Evolutionary conservation across 768 basidiomycete species (phyloP).

Genomic region (Tricholoma sp.): DNA sequence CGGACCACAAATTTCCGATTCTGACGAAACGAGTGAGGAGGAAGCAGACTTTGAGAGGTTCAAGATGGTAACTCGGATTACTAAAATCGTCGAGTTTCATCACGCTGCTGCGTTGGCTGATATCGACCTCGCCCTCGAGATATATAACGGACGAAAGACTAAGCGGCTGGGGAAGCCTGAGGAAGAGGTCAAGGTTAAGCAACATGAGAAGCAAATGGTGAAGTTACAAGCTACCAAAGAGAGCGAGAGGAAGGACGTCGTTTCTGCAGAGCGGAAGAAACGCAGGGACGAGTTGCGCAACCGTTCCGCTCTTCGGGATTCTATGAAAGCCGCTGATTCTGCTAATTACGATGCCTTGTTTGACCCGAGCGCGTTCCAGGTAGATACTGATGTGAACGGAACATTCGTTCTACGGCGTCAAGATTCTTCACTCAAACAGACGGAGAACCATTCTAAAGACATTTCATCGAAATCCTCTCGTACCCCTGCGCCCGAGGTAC

Average conservation of each 20-base stretch:
- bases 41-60: constrained; percentile 36
- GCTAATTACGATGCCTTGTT: constrained; percentile 6
- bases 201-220: constrained; percentile 35
- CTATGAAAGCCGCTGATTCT: constrained; percentile 5
- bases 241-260: constrained; percentile 39
- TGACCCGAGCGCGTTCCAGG: constrained; percentile 6
- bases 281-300: constrained; percentile 26
- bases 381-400: constrained; percentile 11
- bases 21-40: constrained; percentile 27
- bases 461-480: constrained; percentile 1
- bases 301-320: constrained; percentile 13
- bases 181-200: constrained; percentile 25
- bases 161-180: constrained; percentile 24
- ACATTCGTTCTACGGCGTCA: constrained; percentile 6
- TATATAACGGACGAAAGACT: constrained; percentile 31
- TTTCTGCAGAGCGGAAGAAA: constrained; percentile 33
- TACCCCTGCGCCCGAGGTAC: constrained; percentile 2
- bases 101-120: constrained; percentile 39
- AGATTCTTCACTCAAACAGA: neutral
- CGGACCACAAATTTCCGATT: constrained; percentile 28
- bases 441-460: constrained; percentile 3
- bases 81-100: constrained; percentile 49
- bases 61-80: constrained; percentile 40
- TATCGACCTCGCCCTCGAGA: constrained; percentile 33
- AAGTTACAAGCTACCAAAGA: constrained; percentile 42